Evolutionary conservation across 306 rosid genomes (phyloP), one percentile per base, ranked within the genome.

Genomic region (Acacia melanoxylon): DNA sequence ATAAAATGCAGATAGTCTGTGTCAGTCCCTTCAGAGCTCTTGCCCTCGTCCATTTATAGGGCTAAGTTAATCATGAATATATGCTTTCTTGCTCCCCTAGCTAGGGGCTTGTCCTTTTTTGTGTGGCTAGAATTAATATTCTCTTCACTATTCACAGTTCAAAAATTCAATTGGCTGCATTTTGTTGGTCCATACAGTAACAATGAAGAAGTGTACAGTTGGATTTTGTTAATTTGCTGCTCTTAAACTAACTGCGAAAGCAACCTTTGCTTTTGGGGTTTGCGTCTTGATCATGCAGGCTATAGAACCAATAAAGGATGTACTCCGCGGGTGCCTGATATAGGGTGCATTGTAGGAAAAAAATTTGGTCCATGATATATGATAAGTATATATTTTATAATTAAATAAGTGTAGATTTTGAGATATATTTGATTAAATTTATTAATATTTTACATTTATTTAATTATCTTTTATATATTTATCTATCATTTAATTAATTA

Each of bases 161-260:
- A n/a, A 79, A n/a, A 76, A 41, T 77, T 48, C 37, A 19, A 13
- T 69, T n/a, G 33, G 31, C 74, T 4, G 0, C 25, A 11, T 42
- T 41, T 42, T 19, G 5, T 20, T 8, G 73, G 73, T 66, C 12
- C 66, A 24, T 11, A 24, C 6, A n/a, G 8, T 20, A 1, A 54
- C 27, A 54, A 0, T 52, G 27, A 54, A 54, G 62, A 54, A 68
- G 27, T 17, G 29, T 25, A 68, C 81, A 79, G 83, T 17, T 83
- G 81, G 70, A 46, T 56, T 80, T 37, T 44, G 58, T 78, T 83
- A 41, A 46, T 54, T 37, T 65, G 78, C 69, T 37, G 74, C 82
- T 27, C 80, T 54, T 77, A 61, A 56, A n/a, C 11, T 2, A n/a
- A 76, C 54, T 76, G 3, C 45, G 40, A 2, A 10, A 15, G 37